These are phyloP conservation scores for Oryza longistaminata DNA, from an alignment of 176 grass and related monocot genomes.

Conservation along the genomic window DNA sequence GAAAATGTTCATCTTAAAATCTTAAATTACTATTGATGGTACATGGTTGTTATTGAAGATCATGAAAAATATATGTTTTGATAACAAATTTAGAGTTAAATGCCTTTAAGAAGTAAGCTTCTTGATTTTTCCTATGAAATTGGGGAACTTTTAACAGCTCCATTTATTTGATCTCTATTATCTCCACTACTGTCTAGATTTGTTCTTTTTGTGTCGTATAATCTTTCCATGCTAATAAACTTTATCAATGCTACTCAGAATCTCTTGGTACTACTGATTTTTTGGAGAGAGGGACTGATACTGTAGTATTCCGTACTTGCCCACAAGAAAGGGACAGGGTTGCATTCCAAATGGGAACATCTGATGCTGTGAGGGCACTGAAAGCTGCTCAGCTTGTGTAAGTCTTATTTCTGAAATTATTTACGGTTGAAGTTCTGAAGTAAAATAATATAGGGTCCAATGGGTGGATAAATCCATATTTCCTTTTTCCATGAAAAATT, in stretches of 20 bases:
- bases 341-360: conserved; percentile 96
- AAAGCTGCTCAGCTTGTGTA: conserved; percentile 93
- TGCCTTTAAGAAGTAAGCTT: conserved; percentile 11
- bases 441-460: background rate
- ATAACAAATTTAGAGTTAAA: conserved; percentile 8
- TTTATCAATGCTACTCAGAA: conserved; percentile 48
- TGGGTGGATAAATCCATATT: background rate
- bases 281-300: conserved; percentile 86
- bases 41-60: background rate
- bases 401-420: conserved; percentile 29
- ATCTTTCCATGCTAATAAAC: conserved; percentile 31
- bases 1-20: conserved; percentile 27
- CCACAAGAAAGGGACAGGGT: conserved; percentile 69
- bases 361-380: conserved; percentile 86
- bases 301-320: conserved; percentile 90
- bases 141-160: background rate
- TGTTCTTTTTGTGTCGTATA: background rate
- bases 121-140: conserved; percentile 12
- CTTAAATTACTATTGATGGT: conserved; percentile 18
- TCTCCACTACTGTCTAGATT: conserved; percentile 5
- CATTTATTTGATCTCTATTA: conserved; percentile 19
- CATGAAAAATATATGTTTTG: background rate
- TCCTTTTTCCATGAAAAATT: background rate
- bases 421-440: conserved; percentile 8
- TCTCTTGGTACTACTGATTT: conserved; percentile 86